Evolutionary conservation across 2,329 filamentous ascomycete genomes (phyloP), one percentile per base, ranked within the genome.

Genomic region (Colletotrichum gloeosporioides): DNA sequence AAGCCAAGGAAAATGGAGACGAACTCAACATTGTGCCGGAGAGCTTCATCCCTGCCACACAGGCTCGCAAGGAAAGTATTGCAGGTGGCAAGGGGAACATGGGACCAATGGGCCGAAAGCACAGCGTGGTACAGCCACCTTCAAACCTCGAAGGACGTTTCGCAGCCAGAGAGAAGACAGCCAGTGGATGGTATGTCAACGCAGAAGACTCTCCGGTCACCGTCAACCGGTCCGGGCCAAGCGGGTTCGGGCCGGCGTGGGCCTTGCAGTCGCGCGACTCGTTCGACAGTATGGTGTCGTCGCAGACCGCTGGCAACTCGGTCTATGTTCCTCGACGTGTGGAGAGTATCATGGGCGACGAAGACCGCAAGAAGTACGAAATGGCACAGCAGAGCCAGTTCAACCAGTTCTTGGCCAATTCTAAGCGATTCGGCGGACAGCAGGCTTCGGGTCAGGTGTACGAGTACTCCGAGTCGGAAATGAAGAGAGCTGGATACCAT

Each of bases 1-100:
- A 93, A 79, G 96, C 96, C 18, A 92, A 94, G 81, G 90, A 93
- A 63, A 89, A 90, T 13, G 96, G 96, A 1, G 96, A 99, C 81
- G 96, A 98, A 78, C 90, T 98, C 72, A 98, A 98, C 79, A 91
- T 98, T 66, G 92, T 98, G 12, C 94, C 96, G 0, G 95, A 98
- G 83, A 96, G 95, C 0, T 98, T 98, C 86, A 91, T 90, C 72
- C 89, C 89, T 0, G 90, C 91, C 5, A 84, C 88, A 7, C 88
- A 92, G 67, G 91, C 90, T 10, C 85, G 84, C 36, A 87, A 69
- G 84, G 83, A 80, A 78, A 82, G 77, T 81, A 83, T 80, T 77
- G 71, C 76, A 81, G 55, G 83, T 83, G 71, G 78, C 79, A 69
- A 67, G 77, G 69, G 78, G 77, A 22, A 44, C n/a, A 59, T 75